These are phyloP conservation scores for Remersonia thermophila DNA, from an alignment of 2,329 filamentous ascomycete genomes.

Conservation along the genomic window DNA sequence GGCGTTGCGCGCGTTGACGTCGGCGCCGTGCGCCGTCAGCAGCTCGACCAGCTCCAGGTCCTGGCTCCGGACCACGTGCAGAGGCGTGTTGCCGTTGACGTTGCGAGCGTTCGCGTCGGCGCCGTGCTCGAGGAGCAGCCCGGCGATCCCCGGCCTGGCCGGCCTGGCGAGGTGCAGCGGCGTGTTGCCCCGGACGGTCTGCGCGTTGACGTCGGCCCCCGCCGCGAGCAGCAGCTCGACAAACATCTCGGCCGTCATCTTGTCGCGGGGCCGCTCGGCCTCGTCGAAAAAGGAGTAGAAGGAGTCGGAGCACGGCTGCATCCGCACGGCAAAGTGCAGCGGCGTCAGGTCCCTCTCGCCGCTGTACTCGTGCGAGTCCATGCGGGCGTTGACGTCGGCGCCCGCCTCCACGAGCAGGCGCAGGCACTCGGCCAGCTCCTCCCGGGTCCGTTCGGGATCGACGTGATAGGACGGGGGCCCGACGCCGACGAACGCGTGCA, in stretches of 20 bases:
- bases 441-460: no score
- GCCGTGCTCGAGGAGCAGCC: constrained; percentile 6
- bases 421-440: constrained; percentile 1
- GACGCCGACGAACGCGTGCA: constrained; percentile 2
- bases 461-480: no score
- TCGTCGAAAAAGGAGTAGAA: no score
- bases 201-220: constrained; percentile 2
- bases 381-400: constrained; percentile 6
- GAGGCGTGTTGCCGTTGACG: neutral
- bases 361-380: neutral
- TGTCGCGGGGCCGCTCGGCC: no score
- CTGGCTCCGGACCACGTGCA: no score
- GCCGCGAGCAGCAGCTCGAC: constrained; percentile 1
- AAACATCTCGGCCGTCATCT: neutral
- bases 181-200: neutral
- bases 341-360: constrained; percentile 1
- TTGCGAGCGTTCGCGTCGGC: constrained; percentile 3
- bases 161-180: constrained; percentile 2
- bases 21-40: constrained; percentile 4
- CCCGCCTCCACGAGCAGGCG: constrained; percentile 6
- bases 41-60: constrained; percentile 3
- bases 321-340: constrained; percentile 2
- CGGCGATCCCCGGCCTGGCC: neutral
- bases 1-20: constrained; percentile 2
- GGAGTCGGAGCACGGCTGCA: no score